A percentile compares a stretch with the other conserved stretches of the same genome.
phyloP scores from a whole-genome alignment of 192 early-diverging fungal genomes.

The Coemansia sp. region DNA sequence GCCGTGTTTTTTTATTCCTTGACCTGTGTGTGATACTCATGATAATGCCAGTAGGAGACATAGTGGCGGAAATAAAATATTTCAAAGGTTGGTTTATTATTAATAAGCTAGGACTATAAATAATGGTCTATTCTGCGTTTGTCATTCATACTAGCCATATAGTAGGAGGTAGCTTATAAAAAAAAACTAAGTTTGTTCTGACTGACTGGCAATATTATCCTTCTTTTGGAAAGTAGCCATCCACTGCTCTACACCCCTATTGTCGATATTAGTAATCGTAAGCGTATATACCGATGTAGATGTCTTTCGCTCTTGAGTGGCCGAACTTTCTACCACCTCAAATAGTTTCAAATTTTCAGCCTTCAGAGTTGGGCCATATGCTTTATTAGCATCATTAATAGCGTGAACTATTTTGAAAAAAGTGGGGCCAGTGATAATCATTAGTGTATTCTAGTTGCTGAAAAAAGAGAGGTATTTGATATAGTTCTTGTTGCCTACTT shows the following conservation, averaged over 20 bases:
- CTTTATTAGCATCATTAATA: background rate
- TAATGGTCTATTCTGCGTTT: background rate
- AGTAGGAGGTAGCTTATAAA: too few species aligned
- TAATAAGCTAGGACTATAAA: background rate
- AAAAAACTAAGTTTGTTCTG: too few species aligned
- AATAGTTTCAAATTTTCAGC: background rate
- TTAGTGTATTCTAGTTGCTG: too few species aligned
- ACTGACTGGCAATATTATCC: background rate
- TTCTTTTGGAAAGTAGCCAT: background rate
- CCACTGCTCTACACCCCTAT: background rate
- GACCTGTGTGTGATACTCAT: background rate
- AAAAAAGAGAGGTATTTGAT: too few species aligned
- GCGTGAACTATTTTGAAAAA: background rate
- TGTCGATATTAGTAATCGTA: background rate
- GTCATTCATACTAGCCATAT: background rate
- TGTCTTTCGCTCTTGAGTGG: background rate
- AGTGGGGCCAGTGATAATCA: too few species aligned
- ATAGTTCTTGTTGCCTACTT: too few species aligned
- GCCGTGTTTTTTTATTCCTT: background rate
- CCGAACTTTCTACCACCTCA: background rate
- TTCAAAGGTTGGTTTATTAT: background rate
- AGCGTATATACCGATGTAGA: background rate
- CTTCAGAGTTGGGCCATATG: background rate
- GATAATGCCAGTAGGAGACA: background rate
- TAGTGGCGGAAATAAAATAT: background rate